Evolutionary conservation across 345 rosid species (phyloP).

Genomic region (Microthlaspi erraticum): DNA sequence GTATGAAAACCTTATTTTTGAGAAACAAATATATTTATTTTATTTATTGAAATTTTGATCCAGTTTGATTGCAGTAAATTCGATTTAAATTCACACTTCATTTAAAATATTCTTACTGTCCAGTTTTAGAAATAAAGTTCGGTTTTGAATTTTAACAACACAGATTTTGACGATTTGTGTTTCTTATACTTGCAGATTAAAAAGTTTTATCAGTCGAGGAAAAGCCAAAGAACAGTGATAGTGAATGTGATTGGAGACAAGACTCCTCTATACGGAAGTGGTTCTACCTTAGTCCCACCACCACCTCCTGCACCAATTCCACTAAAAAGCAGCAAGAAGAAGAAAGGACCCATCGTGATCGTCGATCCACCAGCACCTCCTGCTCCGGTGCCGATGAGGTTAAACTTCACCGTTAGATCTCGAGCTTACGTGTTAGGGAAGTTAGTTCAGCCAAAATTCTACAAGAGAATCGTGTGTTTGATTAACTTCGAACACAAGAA

Average conservation of each 20-base stretch:
- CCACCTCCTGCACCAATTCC: conserved; percentile 63
- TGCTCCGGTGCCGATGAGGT: conserved; percentile 64
- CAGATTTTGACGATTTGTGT: neutral
- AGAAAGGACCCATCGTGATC: conserved; percentile 36
- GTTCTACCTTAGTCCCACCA: conserved; percentile 57
- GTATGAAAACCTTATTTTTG: no score
- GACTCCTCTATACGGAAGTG: conserved; percentile 87
- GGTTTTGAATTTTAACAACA: neutral
- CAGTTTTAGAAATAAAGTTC: neutral
- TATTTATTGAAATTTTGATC: neutral
- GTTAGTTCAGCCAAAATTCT: conserved; percentile 80
- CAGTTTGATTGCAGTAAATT: neutral
- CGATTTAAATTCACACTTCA: neutral
- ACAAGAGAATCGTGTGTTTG: conserved; percentile 70
- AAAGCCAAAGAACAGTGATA: conserved; percentile 67
- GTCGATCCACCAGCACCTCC: conserved; percentile 41
- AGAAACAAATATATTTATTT: no score
- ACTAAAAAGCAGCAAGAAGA: conserved; percentile 39
- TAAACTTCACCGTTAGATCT: conserved; percentile 70
- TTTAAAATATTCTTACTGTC: neutral
- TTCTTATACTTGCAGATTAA: conserved; percentile 55
- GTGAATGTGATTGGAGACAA: conserved; percentile 62
- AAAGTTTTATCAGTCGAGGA: conserved; percentile 82
- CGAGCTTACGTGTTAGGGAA: conserved; percentile 86
- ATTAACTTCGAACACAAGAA: conserved; percentile 70